Conservation (phyloP, 805 yeast genomes). For the Nakazawaea laoshanensis region DNA sequence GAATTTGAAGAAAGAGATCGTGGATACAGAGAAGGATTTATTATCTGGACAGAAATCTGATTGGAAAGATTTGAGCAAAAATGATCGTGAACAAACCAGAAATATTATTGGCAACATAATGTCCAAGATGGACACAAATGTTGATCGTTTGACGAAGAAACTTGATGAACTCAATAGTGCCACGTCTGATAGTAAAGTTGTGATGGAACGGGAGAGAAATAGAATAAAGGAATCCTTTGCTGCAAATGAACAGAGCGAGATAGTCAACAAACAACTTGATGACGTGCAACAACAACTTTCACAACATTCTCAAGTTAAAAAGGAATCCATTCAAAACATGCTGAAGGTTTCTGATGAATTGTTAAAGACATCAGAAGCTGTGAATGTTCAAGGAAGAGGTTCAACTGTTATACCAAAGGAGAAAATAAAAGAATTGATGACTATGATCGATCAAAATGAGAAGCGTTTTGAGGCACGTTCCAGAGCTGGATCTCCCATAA, state of each 20-base stretch:
- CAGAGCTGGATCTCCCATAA: conserved; percentile 5
- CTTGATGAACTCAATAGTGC: conserved; percentile 15
- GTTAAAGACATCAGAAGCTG: too few relatives aligned
- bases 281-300: too few relatives aligned
- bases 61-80: not conserved
- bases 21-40: conserved; percentile 7
- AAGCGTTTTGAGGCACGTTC: conserved; percentile 3
- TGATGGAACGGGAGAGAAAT: conserved; percentile 6
- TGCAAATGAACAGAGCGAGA: too few relatives aligned
- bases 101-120: conserved; percentile 1
- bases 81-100: not conserved
- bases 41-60: conserved; percentile 5
- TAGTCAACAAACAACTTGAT: too few relatives aligned
- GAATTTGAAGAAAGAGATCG: conserved; percentile 1
- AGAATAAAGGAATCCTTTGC: too few relatives aligned
- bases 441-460: conserved; percentile 3
- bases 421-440: conserved; percentile 4
- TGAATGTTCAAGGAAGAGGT: too few relatives aligned
- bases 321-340: too few relatives aligned
- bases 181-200: conserved; percentile 2
- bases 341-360: too few relatives aligned
- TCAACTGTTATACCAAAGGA: not conserved
- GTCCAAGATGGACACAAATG: conserved; percentile 11
- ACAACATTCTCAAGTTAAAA: too few relatives aligned
- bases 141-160: conserved; percentile 3